Base-by-base conservation (phyloP, 2,329 filamentous ascomycete species). In the Nemania bipapillata region DNA sequence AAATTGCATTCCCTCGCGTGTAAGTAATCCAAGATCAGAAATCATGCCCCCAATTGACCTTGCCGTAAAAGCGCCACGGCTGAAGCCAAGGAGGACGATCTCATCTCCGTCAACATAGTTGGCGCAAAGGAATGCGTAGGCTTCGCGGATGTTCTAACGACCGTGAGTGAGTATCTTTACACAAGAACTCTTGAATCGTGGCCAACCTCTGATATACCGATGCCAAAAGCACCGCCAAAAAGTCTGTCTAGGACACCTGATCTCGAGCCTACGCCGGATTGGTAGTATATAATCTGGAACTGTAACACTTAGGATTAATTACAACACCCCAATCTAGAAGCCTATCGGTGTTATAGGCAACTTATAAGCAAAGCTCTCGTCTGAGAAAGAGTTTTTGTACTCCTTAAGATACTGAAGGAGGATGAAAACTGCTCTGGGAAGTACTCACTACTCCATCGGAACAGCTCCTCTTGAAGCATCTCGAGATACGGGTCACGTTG, bases 71-170 rank as follows among this genome's bases (percentile, higher is more conserved):
- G 86, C 87, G 3, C 86, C 86, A 15, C 87, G 82, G 1, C 86
- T 88, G 79, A 87, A 89, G 2, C 86, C 87, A 30, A 88, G 77
- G 30, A 88, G 81, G 54, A 87, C 78, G 55, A 89, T 86, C 70
- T 88, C 84, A 69, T 89, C 87, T 2, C 86, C 86, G 61, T 84
- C 83, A 62, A 83, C 82, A 73, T 89, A 90, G 77, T 90, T 90
- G 72, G 86, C 84, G 63, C 86, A 89, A 1, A 90, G 80, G 74
- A 89, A 90, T 4, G 85, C 82, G 74, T 91, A 91, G 1, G 87
- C 86, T 75, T 90, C 88, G 12, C 87, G 84, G 61, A 91, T 84
- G 65, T 90, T 73, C 74, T 77, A 64, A n/a, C n/a, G n/a, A n/a
- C 28, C 17, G 24, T 30, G 64, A 17, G 47, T 76, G 30, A 76